phyloP scores from a whole-genome alignment of 2,329 filamentous ascomycete genomes.

The Pochonia chlamydosporia region DNA sequence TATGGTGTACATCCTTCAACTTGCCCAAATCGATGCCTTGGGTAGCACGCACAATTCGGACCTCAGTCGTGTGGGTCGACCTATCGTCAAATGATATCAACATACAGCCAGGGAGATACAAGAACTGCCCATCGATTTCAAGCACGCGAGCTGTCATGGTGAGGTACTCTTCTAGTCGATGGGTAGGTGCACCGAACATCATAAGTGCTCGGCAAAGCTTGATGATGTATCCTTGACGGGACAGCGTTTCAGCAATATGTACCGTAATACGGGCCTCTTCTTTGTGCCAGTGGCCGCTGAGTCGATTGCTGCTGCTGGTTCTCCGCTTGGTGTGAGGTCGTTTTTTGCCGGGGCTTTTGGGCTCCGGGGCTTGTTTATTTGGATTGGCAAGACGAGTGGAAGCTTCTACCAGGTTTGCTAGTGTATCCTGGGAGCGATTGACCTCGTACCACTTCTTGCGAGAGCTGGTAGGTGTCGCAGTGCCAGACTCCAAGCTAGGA shows the following conservation, averaged over 20 bases:
- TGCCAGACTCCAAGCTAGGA: conserved; percentile 29
- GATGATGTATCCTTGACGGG: conserved; percentile 74
- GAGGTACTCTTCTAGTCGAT: conserved; percentile 85
- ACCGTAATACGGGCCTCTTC: conserved; percentile 41
- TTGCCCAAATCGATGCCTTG: conserved; percentile 58
- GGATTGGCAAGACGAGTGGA: conserved; percentile 25
- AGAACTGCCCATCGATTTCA: conserved; percentile 80
- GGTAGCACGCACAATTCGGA: conserved; percentile 54
- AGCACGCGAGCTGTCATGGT: conserved; percentile 77
- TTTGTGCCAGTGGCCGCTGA: conserved; percentile 34
- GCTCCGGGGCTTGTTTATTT: conserved; percentile 11
- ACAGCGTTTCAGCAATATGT: conserved; percentile 61
- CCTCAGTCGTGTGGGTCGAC: conserved; percentile 59
- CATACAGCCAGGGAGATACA: conserved; percentile 90
- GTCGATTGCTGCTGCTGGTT: conserved; percentile 26
- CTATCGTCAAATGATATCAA: conserved; percentile 80
- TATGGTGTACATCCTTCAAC: conserved; percentile 53
- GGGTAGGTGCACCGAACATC: conserved; percentile 83
- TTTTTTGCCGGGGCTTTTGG: conserved; percentile 22
- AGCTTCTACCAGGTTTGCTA: conserved; percentile 41
- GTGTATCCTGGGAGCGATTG: conserved; percentile 39
- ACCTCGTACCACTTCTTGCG: conserved; percentile 43
- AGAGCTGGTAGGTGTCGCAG: conserved; percentile 34
- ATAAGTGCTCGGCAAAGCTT: conserved; percentile 81
- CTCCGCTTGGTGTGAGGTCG: conserved; percentile 30